Evolutionary conservation across 371 early-diverging fungal species (phyloP).

Genomic region (Lichtheimia hyalospora): DNA sequence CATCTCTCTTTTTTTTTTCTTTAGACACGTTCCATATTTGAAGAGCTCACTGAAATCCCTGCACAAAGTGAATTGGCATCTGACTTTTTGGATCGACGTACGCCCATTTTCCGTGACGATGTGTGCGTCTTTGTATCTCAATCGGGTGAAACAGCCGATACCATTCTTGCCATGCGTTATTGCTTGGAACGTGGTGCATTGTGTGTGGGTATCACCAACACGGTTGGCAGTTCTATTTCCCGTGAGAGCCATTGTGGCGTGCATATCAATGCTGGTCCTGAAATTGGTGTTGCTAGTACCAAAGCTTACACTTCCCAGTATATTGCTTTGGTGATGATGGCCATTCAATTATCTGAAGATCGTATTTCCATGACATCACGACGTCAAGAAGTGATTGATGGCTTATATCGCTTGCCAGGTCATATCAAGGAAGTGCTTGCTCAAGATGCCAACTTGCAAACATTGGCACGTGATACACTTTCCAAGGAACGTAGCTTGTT

Average conservation of each 20-base stretch:
- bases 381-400: slow-evolving; percentile 92
- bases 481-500: slow-evolving; percentile 85
- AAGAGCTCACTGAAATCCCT: slow-evolving; percentile 96
- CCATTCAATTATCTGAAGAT: slow-evolving; percentile 91
- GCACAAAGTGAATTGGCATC: slow-evolving; percentile 89
- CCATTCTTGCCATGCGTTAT: slow-evolving; percentile 95
- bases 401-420: slow-evolving; percentile 84
- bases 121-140: slow-evolving; percentile 98
- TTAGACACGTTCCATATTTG: slow-evolving; percentile 92
- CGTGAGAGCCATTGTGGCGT: slow-evolving; percentile 98
- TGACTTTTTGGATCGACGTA: slow-evolving; percentile 94
- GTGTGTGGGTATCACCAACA: slow-evolving; percentile 96
- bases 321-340: slow-evolving; percentile 96
- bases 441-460: slow-evolving; percentile 76
- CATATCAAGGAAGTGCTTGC: slow-evolving; percentile 90
- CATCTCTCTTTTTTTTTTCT: too few relatives aligned
- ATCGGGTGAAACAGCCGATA: slow-evolving; percentile 99
- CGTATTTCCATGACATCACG: slow-evolving; percentile 81
- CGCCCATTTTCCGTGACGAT: slow-evolving; percentile 96
- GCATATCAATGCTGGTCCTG: slow-evolving; percentile 99
- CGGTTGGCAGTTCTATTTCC: slow-evolving; percentile 92
- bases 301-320: slow-evolving; percentile 99
- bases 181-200: slow-evolving; percentile 96
- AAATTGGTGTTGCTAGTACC: slow-evolving; percentile 98
- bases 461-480: slow-evolving; percentile 75